A percentile compares a stretch with the other conserved stretches of the same genome.
phyloP scores from a whole-genome alignment of 495 filamentous ascomycete species.

The Neurospora sp. region DNA sequence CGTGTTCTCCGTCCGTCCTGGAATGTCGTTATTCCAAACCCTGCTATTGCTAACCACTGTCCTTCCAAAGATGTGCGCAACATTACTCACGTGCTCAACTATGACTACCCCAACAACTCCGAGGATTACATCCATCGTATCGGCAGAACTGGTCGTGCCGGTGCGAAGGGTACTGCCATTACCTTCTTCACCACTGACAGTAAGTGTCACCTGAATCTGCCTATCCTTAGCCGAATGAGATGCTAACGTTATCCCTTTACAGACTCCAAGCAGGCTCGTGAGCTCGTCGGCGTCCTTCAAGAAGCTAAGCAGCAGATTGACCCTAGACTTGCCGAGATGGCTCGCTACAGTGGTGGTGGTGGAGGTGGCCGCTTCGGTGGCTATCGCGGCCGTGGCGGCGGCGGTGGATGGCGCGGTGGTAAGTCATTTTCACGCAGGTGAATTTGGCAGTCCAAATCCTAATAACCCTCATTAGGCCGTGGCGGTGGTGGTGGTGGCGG shows the following conservation, averaged over 20 bases:
- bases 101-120: slow-evolving; percentile 99
- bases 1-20: slow-evolving; percentile 40
- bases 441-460: background rate
- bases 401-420: slow-evolving; percentile 27
- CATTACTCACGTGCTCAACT: slow-evolving; percentile 99
- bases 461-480: slow-evolving; percentile 1
- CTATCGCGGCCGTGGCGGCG: slow-evolving; percentile 34
- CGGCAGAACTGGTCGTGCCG: slow-evolving; percentile 92
- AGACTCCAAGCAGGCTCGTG: slow-evolving; percentile 96
- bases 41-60: slow-evolving; percentile 67
- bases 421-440: slow-evolving; percentile 37
- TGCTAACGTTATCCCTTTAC: slow-evolving; percentile 22
- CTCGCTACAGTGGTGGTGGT: slow-evolving; percentile 81
- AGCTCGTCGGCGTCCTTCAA: slow-evolving; percentile 81
- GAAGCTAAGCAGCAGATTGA: slow-evolving; percentile 99
- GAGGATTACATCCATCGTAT: slow-evolving; percentile 99
- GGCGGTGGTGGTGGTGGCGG: background rate
- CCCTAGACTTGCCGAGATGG: slow-evolving; percentile 91
- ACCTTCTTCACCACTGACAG: slow-evolving; percentile 98
- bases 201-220: slow-evolving; percentile 40
- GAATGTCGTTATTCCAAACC: slow-evolving; percentile 44
- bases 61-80: slow-evolving; percentile 90
- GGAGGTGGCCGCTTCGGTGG: slow-evolving; percentile 62
- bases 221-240: slow-evolving; percentile 3
- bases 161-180: slow-evolving; percentile 84